Evolutionary conservation across 2,329 filamentous ascomycete species (phyloP).

Genomic region (Lecanosticta acicola): DNA sequence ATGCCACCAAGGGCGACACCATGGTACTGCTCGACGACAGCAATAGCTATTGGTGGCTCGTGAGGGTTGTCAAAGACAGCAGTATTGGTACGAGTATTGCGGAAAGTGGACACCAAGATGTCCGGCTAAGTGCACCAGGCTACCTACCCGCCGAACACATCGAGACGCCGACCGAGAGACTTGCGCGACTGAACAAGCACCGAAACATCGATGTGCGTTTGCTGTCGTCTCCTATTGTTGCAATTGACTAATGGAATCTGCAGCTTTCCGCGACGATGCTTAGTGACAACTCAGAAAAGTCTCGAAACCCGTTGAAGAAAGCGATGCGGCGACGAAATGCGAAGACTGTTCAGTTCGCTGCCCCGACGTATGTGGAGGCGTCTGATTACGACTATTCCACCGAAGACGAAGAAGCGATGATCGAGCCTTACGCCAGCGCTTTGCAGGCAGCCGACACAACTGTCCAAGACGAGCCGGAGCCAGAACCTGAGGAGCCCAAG

Average conservation of each 20-base stretch:
- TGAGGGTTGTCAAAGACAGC: slow-evolving; percentile 93
- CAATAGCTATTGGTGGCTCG: slow-evolving; percentile 99
- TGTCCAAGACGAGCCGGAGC: slow-evolving; percentile 15
- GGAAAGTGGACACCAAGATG: neutral
- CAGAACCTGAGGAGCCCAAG: slow-evolving; percentile 21
- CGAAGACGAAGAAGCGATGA: slow-evolving; percentile 52
- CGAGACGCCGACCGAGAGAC: slow-evolving; percentile 89
- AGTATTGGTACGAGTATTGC: slow-evolving; percentile 64
- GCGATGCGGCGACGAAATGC: slow-evolving; percentile 74
- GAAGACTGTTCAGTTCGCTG: slow-evolving; percentile 80
- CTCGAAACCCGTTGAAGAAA: slow-evolving; percentile 75
- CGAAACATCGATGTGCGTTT: slow-evolving; percentile 85
- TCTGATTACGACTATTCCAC: slow-evolving; percentile 80
- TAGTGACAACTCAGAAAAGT: slow-evolving; percentile 68
- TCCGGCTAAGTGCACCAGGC: slow-evolving; percentile 48
- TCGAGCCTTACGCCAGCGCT: slow-evolving; percentile 23
- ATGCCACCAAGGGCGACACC: slow-evolving; percentile 95
- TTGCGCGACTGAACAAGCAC: slow-evolving; percentile 94
- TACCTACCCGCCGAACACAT: slow-evolving; percentile 97
- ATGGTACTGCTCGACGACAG: slow-evolving; percentile 98
- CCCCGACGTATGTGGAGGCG: slow-evolving; percentile 82
- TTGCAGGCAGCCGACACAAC: slow-evolving; percentile 18
- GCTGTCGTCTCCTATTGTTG: slow-evolving; percentile 4
- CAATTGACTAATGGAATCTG: slow-evolving; percentile 24
- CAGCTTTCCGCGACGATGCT: slow-evolving; percentile 67